phyloP scores from a whole-genome alignment of 495 filamentous ascomycete genomes.

The Daldinia concentrica region DNA sequence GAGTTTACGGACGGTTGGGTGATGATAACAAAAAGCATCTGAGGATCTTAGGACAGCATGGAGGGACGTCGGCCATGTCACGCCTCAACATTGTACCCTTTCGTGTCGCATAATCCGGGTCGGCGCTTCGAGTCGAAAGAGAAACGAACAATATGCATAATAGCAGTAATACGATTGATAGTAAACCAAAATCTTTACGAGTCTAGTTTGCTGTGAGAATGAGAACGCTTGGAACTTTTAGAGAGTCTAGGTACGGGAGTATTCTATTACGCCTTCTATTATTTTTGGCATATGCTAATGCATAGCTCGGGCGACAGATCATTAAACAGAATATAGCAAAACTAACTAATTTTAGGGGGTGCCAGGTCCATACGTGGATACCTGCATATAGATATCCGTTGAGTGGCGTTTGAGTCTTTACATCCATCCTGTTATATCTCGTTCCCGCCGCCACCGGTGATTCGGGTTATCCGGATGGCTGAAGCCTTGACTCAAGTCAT shows the following conservation, averaged over 20 bases:
- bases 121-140: conserved; percentile 24
- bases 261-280: neutral
- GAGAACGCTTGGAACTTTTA: neutral
- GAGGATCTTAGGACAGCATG: conserved; percentile 35
- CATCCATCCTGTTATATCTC: neutral
- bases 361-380: neutral
- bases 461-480: neutral
- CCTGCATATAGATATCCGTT: neutral
- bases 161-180: conserved; percentile 34
- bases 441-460: neutral
- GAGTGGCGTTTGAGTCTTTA: neutral
- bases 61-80: conserved; percentile 27
- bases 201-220: neutral
- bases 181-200: conserved; percentile 1
- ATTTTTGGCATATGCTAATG: neutral
- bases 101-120: conserved; percentile 36
- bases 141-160: conserved; percentile 23
- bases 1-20: conserved; percentile 26
- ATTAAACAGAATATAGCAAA: neutral
- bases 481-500: neutral
- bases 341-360: neutral
- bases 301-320: neutral
- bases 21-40: conserved; percentile 33
- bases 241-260: neutral
- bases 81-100: conserved; percentile 27